These are phyloP conservation scores for Arabidopsis thaliana DNA, from an alignment of 345 rosid species.

Conservation along the genomic window TAIR10.1 NC_003070.9:12133501-12134000, in stretches of 20 bases:
- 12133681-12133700: conserved; percentile 27
- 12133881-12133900: conserved; percentile 3
- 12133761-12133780: background rate
- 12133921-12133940: conserved; percentile 12
- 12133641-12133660: conserved; percentile 10
- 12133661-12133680: conserved; percentile 22
- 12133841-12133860: background rate
- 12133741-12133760: background rate
- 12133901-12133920: conserved; percentile 4
- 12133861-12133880: background rate
- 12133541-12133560: background rate
- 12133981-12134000: background rate
- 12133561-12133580: background rate
- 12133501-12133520: background rate
- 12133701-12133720: conserved; percentile 1
- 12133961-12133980: conserved; percentile 9
- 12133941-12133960: background rate
- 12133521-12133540: background rate
- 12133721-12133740: conserved; percentile 36
- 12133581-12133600: background rate
- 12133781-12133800: conserved; percentile 26
- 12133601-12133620: background rate
- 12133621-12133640: conserved; percentile 20
- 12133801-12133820: background rate
- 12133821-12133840: conserved; percentile 14